Conservation (phyloP, 2,329 filamentous ascomycete species). For the Akanthomyces dipterigenus region DNA sequence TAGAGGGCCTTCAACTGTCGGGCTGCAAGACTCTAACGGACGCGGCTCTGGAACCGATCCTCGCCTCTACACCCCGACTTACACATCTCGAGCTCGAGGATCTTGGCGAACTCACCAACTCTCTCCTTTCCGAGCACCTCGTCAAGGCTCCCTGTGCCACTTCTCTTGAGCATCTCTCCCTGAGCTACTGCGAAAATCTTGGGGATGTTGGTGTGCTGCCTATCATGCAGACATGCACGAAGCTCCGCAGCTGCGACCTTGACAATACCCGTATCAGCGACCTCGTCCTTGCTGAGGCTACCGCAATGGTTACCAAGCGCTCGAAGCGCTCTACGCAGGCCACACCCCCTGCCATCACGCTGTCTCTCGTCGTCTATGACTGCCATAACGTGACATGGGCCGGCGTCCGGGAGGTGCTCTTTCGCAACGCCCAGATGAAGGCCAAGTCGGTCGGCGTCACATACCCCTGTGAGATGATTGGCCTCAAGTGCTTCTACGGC, state of each 20-base stretch:
- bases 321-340: slow-evolving; percentile 34
- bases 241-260: slow-evolving; percentile 68
- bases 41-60: slow-evolving; percentile 60
- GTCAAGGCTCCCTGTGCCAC: slow-evolving; percentile 68
- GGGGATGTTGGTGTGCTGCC: slow-evolving; percentile 80
- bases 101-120: slow-evolving; percentile 68
- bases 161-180: slow-evolving; percentile 69
- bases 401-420: slow-evolving; percentile 79
- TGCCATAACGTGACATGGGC: slow-evolving; percentile 91
- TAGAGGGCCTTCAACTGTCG: slow-evolving; percentile 78
- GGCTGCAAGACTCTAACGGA: slow-evolving; percentile 72
- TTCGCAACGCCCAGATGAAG: slow-evolving; percentile 70
- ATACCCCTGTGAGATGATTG: slow-evolving; percentile 73
- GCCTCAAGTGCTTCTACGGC: slow-evolving; percentile 88
- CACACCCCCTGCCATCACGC: slow-evolving; percentile 48
- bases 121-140: slow-evolving; percentile 62
- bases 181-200: slow-evolving; percentile 84
- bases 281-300: slow-evolving; percentile 76
- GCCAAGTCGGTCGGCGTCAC: slow-evolving; percentile 34
- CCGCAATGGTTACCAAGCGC: slow-evolving; percentile 68
- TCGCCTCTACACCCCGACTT: slow-evolving; percentile 69
- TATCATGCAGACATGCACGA: slow-evolving; percentile 67
- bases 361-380: slow-evolving; percentile 81
- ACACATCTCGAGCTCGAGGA: slow-evolving; percentile 90
- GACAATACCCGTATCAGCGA: slow-evolving; percentile 93